phyloP scores from a whole-genome alignment of 2,329 filamentous ascomycete species.

The Nemania sp. region DNA sequence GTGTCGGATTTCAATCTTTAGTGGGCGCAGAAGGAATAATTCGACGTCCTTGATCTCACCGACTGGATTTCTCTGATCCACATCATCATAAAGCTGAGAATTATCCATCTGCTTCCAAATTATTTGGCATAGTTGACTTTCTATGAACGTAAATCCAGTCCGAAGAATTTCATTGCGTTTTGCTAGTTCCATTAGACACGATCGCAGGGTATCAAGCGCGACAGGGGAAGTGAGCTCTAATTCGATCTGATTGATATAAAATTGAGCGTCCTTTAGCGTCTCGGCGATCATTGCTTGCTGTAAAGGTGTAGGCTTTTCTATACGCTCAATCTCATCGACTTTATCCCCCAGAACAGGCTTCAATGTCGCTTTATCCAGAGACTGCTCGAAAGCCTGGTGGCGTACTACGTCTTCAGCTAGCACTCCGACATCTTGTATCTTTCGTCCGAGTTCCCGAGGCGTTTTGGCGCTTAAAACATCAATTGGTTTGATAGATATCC shows the following conservation, averaged over 20 bases:
- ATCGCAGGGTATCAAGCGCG: conserved; percentile 55
- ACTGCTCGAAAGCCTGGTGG: neutral
- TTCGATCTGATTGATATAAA: conserved; percentile 84
- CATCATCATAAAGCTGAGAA: conserved; percentile 57
- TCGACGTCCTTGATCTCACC: conserved; percentile 56
- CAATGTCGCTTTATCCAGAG: conserved; percentile 26
- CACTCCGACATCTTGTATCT: conserved; percentile 10
- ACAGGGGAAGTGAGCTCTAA: conserved; percentile 63
- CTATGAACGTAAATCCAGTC: conserved; percentile 75
- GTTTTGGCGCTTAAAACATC: conserved; percentile 70
- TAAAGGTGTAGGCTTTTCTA: conserved; percentile 76
- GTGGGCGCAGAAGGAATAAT: conserved; percentile 65
- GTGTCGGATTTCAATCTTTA: conserved; percentile 68
- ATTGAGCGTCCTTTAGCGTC: conserved; percentile 67
- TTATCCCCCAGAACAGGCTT: conserved; percentile 35
- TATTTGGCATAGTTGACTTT: conserved; percentile 69
- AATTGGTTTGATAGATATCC: conserved; percentile 67
- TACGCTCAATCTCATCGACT: conserved; percentile 52
- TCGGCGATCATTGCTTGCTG: conserved; percentile 86
- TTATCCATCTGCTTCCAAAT: conserved; percentile 67
- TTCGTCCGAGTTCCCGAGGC: conserved; percentile 46
- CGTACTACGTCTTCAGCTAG: neutral
- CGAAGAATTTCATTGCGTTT: conserved; percentile 74
- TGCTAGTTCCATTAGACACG: conserved; percentile 64
- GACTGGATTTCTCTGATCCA: conserved; percentile 40